Percentiles rank a stretch among this genome's conserved stretches.
Conservation (phyloP, 2,329 filamentous ascomycete species). For the Cadophora malorum region DNA sequence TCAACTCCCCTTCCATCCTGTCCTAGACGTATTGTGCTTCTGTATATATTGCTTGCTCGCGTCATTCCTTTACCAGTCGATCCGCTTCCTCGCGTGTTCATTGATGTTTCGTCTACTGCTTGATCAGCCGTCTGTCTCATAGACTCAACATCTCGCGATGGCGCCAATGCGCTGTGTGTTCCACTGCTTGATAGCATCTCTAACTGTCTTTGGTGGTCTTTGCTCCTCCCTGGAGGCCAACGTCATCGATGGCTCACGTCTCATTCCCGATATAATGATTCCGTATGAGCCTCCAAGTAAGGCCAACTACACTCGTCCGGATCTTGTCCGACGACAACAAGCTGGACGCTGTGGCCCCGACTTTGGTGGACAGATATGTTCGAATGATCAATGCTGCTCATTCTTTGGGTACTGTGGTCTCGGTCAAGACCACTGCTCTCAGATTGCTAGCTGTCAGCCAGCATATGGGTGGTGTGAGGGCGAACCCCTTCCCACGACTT, state of each 20-base stretch:
- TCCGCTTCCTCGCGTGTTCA: neutral
- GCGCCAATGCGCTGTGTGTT: neutral
- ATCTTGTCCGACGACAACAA: slow-evolving; percentile 11
- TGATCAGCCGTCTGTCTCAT: neutral
- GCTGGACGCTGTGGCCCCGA: slow-evolving; percentile 11
- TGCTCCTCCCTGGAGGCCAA: slow-evolving; percentile 10
- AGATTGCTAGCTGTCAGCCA: slow-evolving; percentile 17
- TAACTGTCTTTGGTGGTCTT: slow-evolving; percentile 2
- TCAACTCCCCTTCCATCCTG: neutral
- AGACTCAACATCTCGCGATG: neutral
- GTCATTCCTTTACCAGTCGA: neutral
- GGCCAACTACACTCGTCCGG: slow-evolving; percentile 10
- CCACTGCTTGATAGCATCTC: slow-evolving; percentile 15
- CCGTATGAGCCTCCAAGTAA: slow-evolving; percentile 1
- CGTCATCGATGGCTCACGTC: slow-evolving; percentile 1
- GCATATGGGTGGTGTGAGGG: slow-evolving; percentile 15
- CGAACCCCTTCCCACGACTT: neutral
- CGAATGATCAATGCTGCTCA: slow-evolving; percentile 32
- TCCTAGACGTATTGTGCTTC: neutral
- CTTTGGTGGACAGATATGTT: slow-evolving; percentile 32
- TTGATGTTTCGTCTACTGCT: neutral
- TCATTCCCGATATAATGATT: neutral
- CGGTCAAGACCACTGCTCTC: slow-evolving; percentile 13
- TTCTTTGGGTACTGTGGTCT: slow-evolving; percentile 28
- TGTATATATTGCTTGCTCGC: slow-evolving; percentile 5